Evolutionary conservation across 1,284 basidiomycete species (phyloP), one percentile per base, ranked within the genome.

Genomic region (Phlebopus sp.): DNA sequence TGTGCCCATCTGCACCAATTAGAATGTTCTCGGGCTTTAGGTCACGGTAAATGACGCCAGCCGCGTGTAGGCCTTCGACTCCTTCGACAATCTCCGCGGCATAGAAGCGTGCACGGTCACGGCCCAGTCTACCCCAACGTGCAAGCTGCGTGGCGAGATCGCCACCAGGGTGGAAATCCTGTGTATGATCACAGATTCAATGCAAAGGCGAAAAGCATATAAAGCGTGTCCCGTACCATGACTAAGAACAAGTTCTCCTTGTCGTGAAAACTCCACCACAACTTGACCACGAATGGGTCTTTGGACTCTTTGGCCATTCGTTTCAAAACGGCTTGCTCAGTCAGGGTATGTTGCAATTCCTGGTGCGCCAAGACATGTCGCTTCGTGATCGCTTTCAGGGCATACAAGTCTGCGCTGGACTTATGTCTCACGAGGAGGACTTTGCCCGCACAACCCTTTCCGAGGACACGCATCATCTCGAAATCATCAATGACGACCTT

Each of bases 231-330:
- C 66, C 75, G 45, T 52, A 85, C 84, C 86, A 93, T 91, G 39
- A 92, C 87, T 60, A 93, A 77, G 70, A 93, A 97, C 50, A 97
- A 72, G 64, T 96, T 94, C 67, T 96, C 92, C 68, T 88, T 86
- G 70, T 97, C 94, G 66, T 96, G 92, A 73, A 97, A 97, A 68
- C 90, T 90, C 85, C 90, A 95, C 81, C 92, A 91, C 11, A 98
- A 79, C 64, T 88, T 90, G 49, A 97, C 92, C 47, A 97, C 87
- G 67, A 97, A 98, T 4, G 92, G 92, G 65, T 96, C 93, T 57
- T 78, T 78, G 51, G 78, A 71, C 59, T 90, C 81, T 7, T 82
- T 81, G 1, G 88, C 84, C 86, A 97, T 95, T 43, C 90, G 78
- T 69, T 90, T 92, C 59, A 98, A 71, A 17, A 98, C 93, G 10